Evolutionary conservation across 23 red algal genomes (phyloP).

Genomic region (Gracilaria vermiculophylla): DNA sequence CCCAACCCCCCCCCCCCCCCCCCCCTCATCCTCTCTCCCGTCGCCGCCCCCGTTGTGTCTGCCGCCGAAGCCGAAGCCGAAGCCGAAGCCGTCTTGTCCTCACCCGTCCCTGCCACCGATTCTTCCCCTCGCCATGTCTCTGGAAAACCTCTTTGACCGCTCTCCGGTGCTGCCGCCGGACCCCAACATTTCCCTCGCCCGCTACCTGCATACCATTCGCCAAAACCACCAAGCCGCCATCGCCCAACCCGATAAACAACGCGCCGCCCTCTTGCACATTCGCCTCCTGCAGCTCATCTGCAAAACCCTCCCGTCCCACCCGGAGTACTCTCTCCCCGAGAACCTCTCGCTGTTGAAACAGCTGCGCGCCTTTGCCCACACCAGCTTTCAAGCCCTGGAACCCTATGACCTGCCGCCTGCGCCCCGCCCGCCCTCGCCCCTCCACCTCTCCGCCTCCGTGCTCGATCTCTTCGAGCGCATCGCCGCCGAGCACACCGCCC

Average conservation of each 20-base stretch:
- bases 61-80: too few species aligned
- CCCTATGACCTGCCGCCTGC: not conserved
- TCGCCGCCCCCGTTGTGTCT: too few species aligned
- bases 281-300: conserved; percentile 60
- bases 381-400: not conserved
- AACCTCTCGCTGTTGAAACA: conserved; percentile 6
- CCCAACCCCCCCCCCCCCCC: too few species aligned
- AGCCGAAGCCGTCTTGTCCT: too few species aligned
- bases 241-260: not conserved
- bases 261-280: conserved; percentile 54
- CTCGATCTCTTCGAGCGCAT: conserved; percentile 53
- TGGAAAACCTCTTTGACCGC: conserved; percentile 47
- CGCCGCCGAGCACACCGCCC: conserved; percentile 18
- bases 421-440: not conserved
- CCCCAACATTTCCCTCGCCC: conserved; percentile 7
- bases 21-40: too few species aligned
- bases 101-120: too few species aligned
- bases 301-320: conserved; percentile 61
- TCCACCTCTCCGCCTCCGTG: not conserved
- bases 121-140: too few species aligned
- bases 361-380: conserved; percentile 20
- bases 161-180: conserved; percentile 47
- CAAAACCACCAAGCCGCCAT: conserved; percentile 5
- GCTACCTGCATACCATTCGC: conserved; percentile 42
- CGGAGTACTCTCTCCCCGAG: conserved; percentile 51